These are phyloP conservation scores for Geotrichum reessii DNA, from an alignment of 1,139 yeast species.

Conservation along the genomic window DNA sequence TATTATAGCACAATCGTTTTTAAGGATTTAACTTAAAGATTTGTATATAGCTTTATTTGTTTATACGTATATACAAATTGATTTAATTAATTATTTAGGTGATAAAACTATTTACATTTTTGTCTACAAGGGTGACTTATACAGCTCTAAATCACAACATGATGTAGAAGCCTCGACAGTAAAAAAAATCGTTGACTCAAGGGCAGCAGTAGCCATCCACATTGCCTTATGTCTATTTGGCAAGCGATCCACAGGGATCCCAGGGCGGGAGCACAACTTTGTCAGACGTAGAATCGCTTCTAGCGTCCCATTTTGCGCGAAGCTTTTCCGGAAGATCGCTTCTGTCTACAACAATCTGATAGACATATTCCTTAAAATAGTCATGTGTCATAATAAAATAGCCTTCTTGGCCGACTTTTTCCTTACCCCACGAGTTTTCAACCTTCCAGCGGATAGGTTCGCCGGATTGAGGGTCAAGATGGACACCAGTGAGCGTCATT, in stretches of 20 bases:
- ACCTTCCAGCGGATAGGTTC: slow-evolving; percentile 73
- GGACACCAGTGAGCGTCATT: slow-evolving; percentile 73
- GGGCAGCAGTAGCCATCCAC: background rate
- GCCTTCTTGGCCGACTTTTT: slow-evolving; percentile 66
- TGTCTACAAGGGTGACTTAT: too few relatives aligned
- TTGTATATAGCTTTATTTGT: background rate
- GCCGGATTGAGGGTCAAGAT: slow-evolving; percentile 45
- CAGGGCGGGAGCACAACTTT: slow-evolving; percentile 58
- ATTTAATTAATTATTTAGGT: too few relatives aligned
- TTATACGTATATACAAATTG: too few relatives aligned
- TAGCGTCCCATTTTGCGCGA: slow-evolving; percentile 15
- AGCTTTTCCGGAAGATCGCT: slow-evolving; percentile 42
- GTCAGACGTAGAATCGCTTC: slow-evolving; percentile 36
- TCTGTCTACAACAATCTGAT: slow-evolving; percentile 65
- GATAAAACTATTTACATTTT: too few relatives aligned
- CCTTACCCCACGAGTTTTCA: slow-evolving; percentile 81
- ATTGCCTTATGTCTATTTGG: slow-evolving; percentile 31
- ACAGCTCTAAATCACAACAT: background rate
- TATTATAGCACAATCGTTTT: too few relatives aligned
- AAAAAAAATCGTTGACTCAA: too few relatives aligned
- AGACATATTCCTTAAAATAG: slow-evolving; percentile 77
- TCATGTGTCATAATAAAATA: slow-evolving; percentile 75
- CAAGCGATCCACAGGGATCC: slow-evolving; percentile 87
- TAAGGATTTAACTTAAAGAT: too few relatives aligned
- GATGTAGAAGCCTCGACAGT: background rate